Evolutionary conservation across 1,139 yeast species (phyloP), one percentile per base, ranked within the genome.

Genomic region (Taphrina confusa): DNA sequence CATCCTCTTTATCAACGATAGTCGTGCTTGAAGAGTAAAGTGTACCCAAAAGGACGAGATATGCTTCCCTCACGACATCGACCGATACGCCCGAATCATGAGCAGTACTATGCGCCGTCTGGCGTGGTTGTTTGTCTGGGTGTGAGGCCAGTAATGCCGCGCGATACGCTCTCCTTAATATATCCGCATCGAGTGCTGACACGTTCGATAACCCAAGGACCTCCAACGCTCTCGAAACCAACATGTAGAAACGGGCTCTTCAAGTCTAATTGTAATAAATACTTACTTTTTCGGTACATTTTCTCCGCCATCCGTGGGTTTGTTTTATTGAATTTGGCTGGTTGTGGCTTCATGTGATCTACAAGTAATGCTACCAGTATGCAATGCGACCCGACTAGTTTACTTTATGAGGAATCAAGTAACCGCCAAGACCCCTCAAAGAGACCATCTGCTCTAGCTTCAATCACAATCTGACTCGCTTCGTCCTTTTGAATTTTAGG

Each of bases 151-250:
- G 45, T n/a, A 60, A 31, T 22, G 54, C 49, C 8, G 49, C 59
- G n/a, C 49, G 59, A 18, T 60, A 60, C 12, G 62, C 62, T 14
- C 39, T 40, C 39, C 56, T 60, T 44, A 60, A 28, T 20, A 12
- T 8, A 30, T 28, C 28, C 14, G 39, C 22, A 5, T 39, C 39
- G 23, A 14, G 3, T 8, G 40, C 42, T 4, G 5, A 14, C n/a
- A n/a, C n/a, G 47, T 4, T 14, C 30, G 25, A 2, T 25, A 37
- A 18, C 11, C 20, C 42, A n/a, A 37, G 42, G 23, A 37, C 23
- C n/a, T n/a, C 25, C 25, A 37, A 25, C 8, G 42, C 42, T 5
- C 20, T n/a, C 6, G 42, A 37, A n/a, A 18, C 42, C 2, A 14
- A 9, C 42, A 37, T 37, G 9, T n/a, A n/a, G n/a, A n/a, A n/a